A percentile compares a stretch with the other conserved stretches of the same genome.
phyloP scores from a whole-genome alignment of 306 rosid species.

The Pterocarpus macrocarpus region DNA sequence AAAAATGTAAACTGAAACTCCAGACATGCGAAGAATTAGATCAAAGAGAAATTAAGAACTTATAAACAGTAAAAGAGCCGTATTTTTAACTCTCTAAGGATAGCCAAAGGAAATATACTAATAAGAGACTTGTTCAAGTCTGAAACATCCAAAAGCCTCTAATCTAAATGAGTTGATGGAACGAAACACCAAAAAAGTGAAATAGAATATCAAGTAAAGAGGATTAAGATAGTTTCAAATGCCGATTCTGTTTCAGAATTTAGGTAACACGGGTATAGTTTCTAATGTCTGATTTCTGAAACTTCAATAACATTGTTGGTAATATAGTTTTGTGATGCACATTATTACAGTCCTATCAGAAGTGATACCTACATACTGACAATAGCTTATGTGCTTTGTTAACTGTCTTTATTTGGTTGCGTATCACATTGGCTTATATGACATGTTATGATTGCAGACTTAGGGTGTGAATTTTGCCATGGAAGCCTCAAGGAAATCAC shows the following conservation, averaged over 20 bases:
- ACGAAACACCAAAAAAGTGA: background rate
- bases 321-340: background rate
- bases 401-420: conserved; percentile 12
- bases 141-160: conserved; percentile 15
- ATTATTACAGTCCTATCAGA: conserved; percentile 13
- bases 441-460: conserved; percentile 63
- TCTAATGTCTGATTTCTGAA: background rate
- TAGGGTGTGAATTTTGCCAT: conserved; percentile 85
- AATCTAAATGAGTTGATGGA: conserved; percentile 14
- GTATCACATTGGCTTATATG: conserved; percentile 38
- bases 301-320: background rate
- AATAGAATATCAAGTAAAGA: conserved; percentile 1
- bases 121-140: conserved; percentile 11
- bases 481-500: conserved; percentile 96
- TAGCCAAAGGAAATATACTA: background rate
- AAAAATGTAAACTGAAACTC: conserved; percentile 1
- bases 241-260: conserved; percentile 5
- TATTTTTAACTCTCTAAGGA: background rate
- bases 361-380: conserved; percentile 1
- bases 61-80: background rate
- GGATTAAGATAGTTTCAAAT: background rate
- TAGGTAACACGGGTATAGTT: background rate
- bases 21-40: background rate
- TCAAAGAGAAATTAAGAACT: background rate
- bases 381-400: conserved; percentile 26